Conservation (phyloP, 192 early-diverging fungal species). For the Backusella liffmaniae region DNA sequence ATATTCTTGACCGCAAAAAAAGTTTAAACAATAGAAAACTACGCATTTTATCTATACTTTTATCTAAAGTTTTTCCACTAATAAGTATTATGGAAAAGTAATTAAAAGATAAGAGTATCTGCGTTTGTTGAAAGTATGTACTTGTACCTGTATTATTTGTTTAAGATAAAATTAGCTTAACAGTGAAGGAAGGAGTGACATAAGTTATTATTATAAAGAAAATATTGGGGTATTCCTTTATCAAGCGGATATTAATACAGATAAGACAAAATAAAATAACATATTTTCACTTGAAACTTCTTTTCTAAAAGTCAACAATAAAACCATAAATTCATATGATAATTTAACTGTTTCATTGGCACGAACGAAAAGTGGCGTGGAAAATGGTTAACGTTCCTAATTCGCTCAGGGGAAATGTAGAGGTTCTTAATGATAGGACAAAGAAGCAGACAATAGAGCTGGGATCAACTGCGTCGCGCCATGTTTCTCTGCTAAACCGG, state of each 20-base stretch:
- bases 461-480: not conserved
- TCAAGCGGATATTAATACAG: not conserved
- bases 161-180: not conserved
- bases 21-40: not conserved
- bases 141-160: not conserved
- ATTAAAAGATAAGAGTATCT: not conserved
- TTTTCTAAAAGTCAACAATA: conserved; percentile 4
- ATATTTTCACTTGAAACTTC: conserved; percentile 5
- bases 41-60: not conserved
- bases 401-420: not conserved
- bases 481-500: not conserved
- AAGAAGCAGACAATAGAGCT: not conserved
- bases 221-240: not conserved
- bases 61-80: not conserved
- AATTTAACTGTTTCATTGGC: not conserved
- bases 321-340: not conserved
- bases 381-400: not conserved
- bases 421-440: not conserved
- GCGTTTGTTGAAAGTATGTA: not conserved
- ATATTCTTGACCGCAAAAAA: not conserved
- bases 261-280: not conserved
- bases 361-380: not conserved
- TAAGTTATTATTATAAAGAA: not conserved
- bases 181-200: not conserved
- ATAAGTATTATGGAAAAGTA: not conserved